These are phyloP conservation scores for Antarctomyces pellizariae DNA, from an alignment of 495 filamentous ascomycete genomes.

Conservation along the genomic window DNA sequence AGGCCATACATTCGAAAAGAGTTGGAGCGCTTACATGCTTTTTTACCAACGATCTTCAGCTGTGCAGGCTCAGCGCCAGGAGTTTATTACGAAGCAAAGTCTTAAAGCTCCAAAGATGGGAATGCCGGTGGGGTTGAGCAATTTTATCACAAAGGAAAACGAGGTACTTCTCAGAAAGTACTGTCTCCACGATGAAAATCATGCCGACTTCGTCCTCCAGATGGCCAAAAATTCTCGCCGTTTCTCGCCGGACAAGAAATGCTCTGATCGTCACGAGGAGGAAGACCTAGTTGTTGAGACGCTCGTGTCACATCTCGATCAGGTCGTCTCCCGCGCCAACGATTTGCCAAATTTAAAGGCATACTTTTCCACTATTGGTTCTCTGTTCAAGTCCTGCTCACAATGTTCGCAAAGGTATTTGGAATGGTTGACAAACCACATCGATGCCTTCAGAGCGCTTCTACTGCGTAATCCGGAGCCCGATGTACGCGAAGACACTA, in stretches of 20 bases:
- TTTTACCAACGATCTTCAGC: slow-evolving; percentile 76
- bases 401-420: slow-evolving; percentile 33
- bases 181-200: slow-evolving; percentile 54
- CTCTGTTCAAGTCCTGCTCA: slow-evolving; percentile 27
- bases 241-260: too few species aligned
- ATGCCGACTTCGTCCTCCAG: slow-evolving; percentile 39
- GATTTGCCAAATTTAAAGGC: slow-evolving; percentile 37
- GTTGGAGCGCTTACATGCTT: slow-evolving; percentile 86
- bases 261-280: slow-evolving; percentile 24
- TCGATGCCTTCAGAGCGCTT: slow-evolving; percentile 36
- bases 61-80: slow-evolving; percentile 25
- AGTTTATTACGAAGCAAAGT: slow-evolving; percentile 12
- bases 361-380: slow-evolving; percentile 28
- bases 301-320: slow-evolving; percentile 51
- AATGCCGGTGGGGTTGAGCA: slow-evolving; percentile 28
- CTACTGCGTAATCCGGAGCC: slow-evolving; percentile 38
- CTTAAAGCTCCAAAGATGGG: slow-evolving; percentile 29
- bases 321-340: slow-evolving; percentile 52
- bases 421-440: slow-evolving; percentile 34
- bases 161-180: slow-evolving; percentile 48
- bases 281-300: slow-evolving; percentile 41
- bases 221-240: slow-evolving; percentile 20
- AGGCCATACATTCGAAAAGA: slow-evolving; percentile 32
- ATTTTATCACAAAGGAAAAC: slow-evolving; percentile 48
- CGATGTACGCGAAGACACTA: slow-evolving; percentile 34